Conservation (phyloP, 2,329 filamentous ascomycete species). For the Emergomyces africanus region DNA sequence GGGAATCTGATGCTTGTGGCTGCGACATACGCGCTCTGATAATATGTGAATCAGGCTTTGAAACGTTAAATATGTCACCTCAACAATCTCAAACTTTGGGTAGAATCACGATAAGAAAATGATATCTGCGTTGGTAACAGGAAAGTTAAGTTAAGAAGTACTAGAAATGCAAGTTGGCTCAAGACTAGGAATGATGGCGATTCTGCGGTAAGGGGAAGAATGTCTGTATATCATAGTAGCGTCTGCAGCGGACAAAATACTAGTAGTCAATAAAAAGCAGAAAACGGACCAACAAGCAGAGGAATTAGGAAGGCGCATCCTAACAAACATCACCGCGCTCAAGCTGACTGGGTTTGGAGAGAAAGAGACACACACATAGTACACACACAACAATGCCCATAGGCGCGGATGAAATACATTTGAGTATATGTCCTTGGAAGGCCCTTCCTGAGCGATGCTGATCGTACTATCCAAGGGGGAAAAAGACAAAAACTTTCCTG, state of each 20-base stretch:
- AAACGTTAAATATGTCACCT: not conserved
- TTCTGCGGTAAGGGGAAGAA: not conserved
- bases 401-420: not conserved
- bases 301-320: not conserved
- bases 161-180: not conserved
- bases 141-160: not conserved
- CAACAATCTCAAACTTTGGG: not conserved
- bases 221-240: not conserved
- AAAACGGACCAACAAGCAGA: not conserved
- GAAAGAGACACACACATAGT: not conserved
- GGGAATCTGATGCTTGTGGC: not conserved
- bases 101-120: not conserved
- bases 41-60: not conserved
- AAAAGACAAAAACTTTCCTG: no score
- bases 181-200: not conserved
- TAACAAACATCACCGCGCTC: not conserved
- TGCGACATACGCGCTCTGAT: not conserved
- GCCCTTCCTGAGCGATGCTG: no score
- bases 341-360: not conserved
- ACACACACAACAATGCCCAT: no score
- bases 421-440: no score
- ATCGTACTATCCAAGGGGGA: not conserved
- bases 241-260: not conserved
- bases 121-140: not conserved
- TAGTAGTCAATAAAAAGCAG: not conserved